Conservation (phyloP, 257 asterid genomes). For the Gentiana dahurica region DNA sequence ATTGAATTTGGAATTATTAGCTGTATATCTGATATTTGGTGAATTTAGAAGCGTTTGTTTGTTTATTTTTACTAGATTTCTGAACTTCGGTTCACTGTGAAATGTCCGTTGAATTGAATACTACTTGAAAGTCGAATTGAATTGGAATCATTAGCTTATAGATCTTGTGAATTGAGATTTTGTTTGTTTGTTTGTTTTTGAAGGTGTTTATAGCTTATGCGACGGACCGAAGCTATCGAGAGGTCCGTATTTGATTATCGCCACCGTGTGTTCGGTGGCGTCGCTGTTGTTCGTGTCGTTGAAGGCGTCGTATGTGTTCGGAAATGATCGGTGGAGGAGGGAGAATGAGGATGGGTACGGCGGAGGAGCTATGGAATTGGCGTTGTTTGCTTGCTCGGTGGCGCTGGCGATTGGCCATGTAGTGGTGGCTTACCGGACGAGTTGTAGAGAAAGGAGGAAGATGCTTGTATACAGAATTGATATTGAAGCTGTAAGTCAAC, state of each 20-base stretch:
- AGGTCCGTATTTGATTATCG: slow-evolving; percentile 75
- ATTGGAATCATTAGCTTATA: no score
- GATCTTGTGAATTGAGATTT: no score
- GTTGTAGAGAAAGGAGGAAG: slow-evolving; percentile 82
- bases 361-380: slow-evolving; percentile 32
- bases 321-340: slow-evolving; percentile 7
- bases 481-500: slow-evolving; percentile 80
- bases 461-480: slow-evolving; percentile 89
- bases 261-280: slow-evolving; percentile 63
- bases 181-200: background rate
- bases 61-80: no score
- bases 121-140: no score
- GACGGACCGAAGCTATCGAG: slow-evolving; percentile 82
- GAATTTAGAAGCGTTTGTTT: no score
- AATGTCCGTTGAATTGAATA: no score
- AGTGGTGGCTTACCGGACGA: slow-evolving; percentile 74
- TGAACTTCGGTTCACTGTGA: no score
- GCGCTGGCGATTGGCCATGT: slow-evolving; percentile 69
- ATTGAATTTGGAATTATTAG: no score
- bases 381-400: slow-evolving; percentile 53
- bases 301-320: slow-evolving; percentile 58
- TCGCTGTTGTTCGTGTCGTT: slow-evolving; percentile 72
- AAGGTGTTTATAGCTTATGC: slow-evolving; percentile 86
- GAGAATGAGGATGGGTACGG: slow-evolving; percentile 12
- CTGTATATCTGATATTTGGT: no score